Base-by-base conservation (phyloP, 257 asterid species). In the Rubia yunnanensis region DNA sequence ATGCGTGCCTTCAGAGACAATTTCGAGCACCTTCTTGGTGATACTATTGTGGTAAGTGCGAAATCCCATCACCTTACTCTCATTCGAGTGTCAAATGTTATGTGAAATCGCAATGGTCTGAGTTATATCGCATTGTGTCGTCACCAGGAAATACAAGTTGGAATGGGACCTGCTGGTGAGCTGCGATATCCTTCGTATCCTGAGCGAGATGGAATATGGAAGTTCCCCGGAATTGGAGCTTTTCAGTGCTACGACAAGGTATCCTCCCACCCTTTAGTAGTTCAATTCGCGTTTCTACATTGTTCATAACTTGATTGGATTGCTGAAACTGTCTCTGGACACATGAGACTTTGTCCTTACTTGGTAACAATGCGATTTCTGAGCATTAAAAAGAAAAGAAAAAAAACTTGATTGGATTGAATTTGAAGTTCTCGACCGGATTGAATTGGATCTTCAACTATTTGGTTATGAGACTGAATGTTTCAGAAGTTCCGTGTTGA, bases 151-250 rank as follows among this genome's bases (percentile, higher is more conserved):
- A 94, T 90, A 73, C 99, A 90, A 89, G 97, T 86, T 38, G 97
- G 99, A 39, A 90, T 94, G 97, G 99, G 97, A 56, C 95, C 99
- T 1, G 97, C 96, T 4, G 96, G 99, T 4, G 99, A 94, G 87
- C 99, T 94, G 60, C 90, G 97, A 11, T 94, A 84, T 69, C 99
- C 99, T 0, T 90, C 99, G 0, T 90, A 94, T 57, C 99, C 97
- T 0, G 99, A 94, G 82, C 80, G 82, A 38, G 77, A 88, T 20
- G 96, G 95, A 35, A 81, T 83, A 3, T 90, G 99, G 96, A 86
- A 70, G 39, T 90, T 94, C 48, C 97, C 99, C 4, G 96, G 97
- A 3, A 88, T 90, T 18, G 99, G 99, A 68, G 99, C 96, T 64
- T 90, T 94, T 71, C 97, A 94, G 65, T 94, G 97, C 67, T 94